These are phyloP conservation scores for Albugo laibachii DNA, from an alignment of 352 stramenopile genomes.

Conservation along the genomic window DNA sequence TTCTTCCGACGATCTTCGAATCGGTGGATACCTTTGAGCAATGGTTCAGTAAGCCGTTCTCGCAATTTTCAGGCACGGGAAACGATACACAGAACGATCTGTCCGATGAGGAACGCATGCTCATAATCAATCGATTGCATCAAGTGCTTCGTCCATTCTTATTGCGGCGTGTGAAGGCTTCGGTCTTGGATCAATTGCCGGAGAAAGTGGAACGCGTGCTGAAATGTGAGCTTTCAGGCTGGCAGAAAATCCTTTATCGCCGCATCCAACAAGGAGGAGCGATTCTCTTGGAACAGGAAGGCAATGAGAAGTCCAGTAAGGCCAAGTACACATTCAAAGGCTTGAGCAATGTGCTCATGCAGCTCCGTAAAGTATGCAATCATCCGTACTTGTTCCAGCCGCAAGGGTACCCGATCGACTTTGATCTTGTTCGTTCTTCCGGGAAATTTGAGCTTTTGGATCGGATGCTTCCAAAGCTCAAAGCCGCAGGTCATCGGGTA, in stretches of 20 bases:
- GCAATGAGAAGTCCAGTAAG: constrained; percentile 21
- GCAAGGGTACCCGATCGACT: constrained; percentile 72
- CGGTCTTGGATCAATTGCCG: constrained; percentile 67
- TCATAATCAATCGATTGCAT: constrained; percentile 76
- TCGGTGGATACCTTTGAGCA: constrained; percentile 80
- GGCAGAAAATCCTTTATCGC: constrained; percentile 79
- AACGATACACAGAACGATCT: constrained; percentile 31
- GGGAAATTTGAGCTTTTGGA: constrained; percentile 94
- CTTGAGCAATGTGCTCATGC: constrained; percentile 76
- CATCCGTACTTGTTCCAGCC: constrained; percentile 76
- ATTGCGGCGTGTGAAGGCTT: constrained; percentile 68
- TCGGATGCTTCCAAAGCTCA: constrained; percentile 91
- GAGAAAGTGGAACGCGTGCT: constrained; percentile 77
- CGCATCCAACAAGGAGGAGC: constrained; percentile 76
- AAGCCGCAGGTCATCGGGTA: constrained; percentile 80
- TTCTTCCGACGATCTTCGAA: constrained; percentile 83
- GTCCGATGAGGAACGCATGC: constrained; percentile 75
- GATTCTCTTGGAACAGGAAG: constrained; percentile 49
- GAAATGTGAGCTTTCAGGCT: constrained; percentile 70
- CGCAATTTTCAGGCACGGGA: constrained; percentile 37
- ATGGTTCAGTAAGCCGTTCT: constrained; percentile 79
- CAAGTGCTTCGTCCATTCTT: constrained; percentile 73
- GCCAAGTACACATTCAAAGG: constrained; percentile 71
- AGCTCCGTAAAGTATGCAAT: constrained; percentile 79
- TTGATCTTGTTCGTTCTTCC: constrained; percentile 55